Evolutionary conservation across 306 rosid genomes (phyloP), one percentile per base, ranked within the genome.

Genomic region (Lupinus albus): DNA sequence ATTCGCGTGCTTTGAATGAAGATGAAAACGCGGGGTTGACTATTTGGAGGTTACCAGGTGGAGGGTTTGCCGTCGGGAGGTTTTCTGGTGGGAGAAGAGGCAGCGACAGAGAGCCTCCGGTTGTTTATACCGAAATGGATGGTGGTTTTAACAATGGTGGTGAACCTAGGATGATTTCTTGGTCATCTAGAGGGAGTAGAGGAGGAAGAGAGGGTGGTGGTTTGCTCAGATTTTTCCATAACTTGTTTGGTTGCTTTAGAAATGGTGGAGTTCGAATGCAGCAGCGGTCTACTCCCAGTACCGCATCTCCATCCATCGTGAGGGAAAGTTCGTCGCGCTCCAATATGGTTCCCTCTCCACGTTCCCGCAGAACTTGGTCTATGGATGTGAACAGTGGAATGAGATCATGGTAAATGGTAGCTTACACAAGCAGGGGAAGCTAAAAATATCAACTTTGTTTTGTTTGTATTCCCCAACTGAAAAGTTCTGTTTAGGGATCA

Each of bases 11-110:
- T 0, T 55, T 79, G 36, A 70, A 68, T 20, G 85, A 76, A 5
- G 95, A 82, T 11, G 87, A 79, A 59, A 83, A 70, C 55, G 76
- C 77, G 12, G 92, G 96, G 33, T 78, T 92, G 56, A 92, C 95
- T 0, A 85, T 92, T 38, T 92, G 97, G 97, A 85, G 97, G 83
- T 74, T 92, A 5, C 95, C 96, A 0, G 96, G 96, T 1, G 96
- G 96, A 7, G 96, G 96, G 25, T 92, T 92, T 21, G 97, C 95
- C 0, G 97, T 92, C 6, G 96, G 96, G 46, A 82, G 96, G 49
- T 84, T 83, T 48, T 59, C 80, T 4, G 90, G 91, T 2, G 87
- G 90, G 21, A 86, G 94, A 9, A 83, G 94, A 71, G 89, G 84
- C 0, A 82, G 68, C 3, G 96, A 84, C 54, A 78, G 94, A 9